A percentile compares a stretch with the other conserved stretches of the same genome.
Conservation (phyloP, 129 eudicot genomes). For the Helianthus tuberosus region DNA sequence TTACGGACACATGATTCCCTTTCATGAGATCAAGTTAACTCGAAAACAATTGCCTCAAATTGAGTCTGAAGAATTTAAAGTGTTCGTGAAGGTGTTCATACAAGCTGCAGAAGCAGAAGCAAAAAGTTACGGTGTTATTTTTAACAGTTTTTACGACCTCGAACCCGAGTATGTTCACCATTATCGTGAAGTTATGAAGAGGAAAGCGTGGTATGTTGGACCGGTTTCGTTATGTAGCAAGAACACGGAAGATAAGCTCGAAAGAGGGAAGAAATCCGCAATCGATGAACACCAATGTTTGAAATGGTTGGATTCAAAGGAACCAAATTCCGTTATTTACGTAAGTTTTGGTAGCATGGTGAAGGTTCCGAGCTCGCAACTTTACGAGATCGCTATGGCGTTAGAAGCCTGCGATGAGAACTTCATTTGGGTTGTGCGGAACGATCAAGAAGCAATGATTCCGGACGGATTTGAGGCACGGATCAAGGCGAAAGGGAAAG, state of each 20-base stretch:
- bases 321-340: conserved; percentile 54
- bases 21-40: conserved; percentile 41
- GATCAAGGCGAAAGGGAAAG: conserved; percentile 32
- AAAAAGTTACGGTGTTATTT: conserved; percentile 51
- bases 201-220: conserved; percentile 68
- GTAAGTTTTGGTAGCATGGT: conserved; percentile 57
- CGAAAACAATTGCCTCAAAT: conserved; percentile 35
- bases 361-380: conserved; percentile 30
- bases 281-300: conserved; percentile 45
- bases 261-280: conserved; percentile 38
- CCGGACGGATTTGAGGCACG: conserved; percentile 54
- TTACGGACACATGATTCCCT: conserved; percentile 79
- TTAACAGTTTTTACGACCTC: conserved; percentile 67
- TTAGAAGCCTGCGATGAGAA: conserved; percentile 46
- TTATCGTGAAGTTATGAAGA: conserved; percentile 46
- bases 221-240: conserved; percentile 57
- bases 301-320: conserved; percentile 59
- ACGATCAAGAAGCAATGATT: conserved; percentile 30
- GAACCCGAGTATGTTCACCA: conserved; percentile 55
- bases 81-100: conserved; percentile 12
- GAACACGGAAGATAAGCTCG: conserved; percentile 42
- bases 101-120: conserved; percentile 37
- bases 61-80: neutral
- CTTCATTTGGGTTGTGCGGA: conserved; percentile 67
- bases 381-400: conserved; percentile 62